Evolutionary conservation across 2,329 filamentous ascomycete species (phyloP), one percentile per base, ranked within the genome.

Genomic region (Fusarium brachygibbosum): DNA sequence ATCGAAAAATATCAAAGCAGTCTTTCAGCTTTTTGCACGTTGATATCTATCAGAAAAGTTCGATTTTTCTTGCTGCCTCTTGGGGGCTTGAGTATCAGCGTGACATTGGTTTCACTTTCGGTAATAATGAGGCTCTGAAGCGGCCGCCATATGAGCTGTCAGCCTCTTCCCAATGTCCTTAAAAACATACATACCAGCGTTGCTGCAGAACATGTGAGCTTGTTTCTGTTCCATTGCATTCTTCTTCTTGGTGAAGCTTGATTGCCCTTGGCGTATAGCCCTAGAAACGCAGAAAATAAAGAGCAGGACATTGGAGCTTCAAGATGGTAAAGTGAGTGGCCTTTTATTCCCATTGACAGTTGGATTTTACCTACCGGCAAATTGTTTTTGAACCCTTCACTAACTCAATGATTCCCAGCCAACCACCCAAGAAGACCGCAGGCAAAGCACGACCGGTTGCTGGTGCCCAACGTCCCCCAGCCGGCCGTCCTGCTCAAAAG

Each of bases 291-390:
- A 3, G 3, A 0, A 2, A 3, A 17, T 6, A 6, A 1, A 8
- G 5, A 10, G 1, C 17, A 16, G 4, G 2, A 8, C 17, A 5
- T 7, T 6, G 25, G 7, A 1, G 16, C 6, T 35, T 3, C 10
- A 38, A n/a, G 5, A 65, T 65, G 52, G 46, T 42, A 7, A 65
- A 46, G 62, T 65, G 3, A 34, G 62, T 52, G 35, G 5, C n/a
- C 29, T 16, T 31, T 7, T 38, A 3, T 16, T 12, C 40, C 1
- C 21, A n/a, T 7, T n/a, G 10, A 10, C 11, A 8, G 5, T 19
- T 3, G 10, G 1, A 19, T 2, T 10, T 6, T 3, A 14, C 3
- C 10, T 37, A n/a, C 34, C 14, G 9, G 34, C 28, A 14, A 14
- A 10, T 14, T 8, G 4, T 19, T 14, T 17, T 13, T 17, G 5